Percentiles rank a stretch among this genome's conserved stretches.
These are phyloP conservation scores for Globisporangium rhizosaccharum DNA, from an alignment of 352 stramenopile genomes.

Conservation along the genomic window DNA sequence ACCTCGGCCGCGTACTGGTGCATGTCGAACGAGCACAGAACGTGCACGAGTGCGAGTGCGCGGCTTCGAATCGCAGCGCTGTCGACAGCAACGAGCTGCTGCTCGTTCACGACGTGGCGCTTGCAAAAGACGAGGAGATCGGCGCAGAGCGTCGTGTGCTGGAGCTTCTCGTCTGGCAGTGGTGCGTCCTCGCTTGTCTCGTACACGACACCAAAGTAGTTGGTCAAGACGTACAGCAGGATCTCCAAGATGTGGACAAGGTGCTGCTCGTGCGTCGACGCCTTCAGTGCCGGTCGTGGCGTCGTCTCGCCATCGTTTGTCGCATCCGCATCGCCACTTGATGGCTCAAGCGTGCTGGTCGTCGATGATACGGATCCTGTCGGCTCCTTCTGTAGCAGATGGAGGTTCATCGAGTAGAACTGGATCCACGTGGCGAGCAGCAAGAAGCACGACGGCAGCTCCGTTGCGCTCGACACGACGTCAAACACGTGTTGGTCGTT, in stretches of 20 bases:
- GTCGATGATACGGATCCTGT: too few relatives aligned
- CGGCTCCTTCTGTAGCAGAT: neutral
- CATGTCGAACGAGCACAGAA: constrained; percentile 26
- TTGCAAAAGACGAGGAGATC: constrained; percentile 12
- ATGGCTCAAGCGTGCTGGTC: neutral
- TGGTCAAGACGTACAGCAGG: constrained; percentile 12
- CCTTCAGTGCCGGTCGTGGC: neutral
- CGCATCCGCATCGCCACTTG: neutral
- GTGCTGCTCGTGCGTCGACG: neutral
- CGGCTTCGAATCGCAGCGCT: constrained; percentile 15
- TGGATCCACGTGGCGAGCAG: constrained; percentile 22
- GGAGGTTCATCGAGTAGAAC: constrained; percentile 25
- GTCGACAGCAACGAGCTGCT: constrained; percentile 10
- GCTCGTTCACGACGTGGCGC: neutral
- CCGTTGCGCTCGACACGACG: neutral
- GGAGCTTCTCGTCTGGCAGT: constrained; percentile 1
- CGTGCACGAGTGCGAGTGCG: constrained; percentile 18
- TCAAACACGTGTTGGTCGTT: constrained; percentile 11
- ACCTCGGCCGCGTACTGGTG: constrained; percentile 16
- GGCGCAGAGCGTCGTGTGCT: constrained; percentile 8
- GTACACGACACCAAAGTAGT: constrained; percentile 13
- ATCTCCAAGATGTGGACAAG: constrained; percentile 11
- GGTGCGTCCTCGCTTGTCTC: neutral
- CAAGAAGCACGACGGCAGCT: constrained; percentile 20
- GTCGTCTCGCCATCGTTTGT: neutral